Base-by-base conservation (phyloP, 2,329 filamentous ascomycete genomes). In the Fusarium sp. region DNA sequence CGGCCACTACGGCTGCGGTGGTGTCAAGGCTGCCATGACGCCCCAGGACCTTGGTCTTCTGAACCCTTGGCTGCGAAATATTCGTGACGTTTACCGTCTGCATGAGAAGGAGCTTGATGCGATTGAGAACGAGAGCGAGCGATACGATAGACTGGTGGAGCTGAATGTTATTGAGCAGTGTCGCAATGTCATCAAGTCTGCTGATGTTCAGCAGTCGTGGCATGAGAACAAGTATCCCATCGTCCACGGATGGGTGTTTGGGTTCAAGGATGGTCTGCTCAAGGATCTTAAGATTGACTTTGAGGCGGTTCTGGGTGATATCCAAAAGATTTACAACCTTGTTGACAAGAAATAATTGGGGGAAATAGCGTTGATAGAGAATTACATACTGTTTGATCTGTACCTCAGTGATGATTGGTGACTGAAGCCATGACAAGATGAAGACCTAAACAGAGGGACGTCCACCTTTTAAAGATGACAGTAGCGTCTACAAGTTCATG, bases 151-250 rank as follows among this genome's bases (percentile, higher is more conserved):
- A 67, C 83, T 98, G 59, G 91, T 93, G 51, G 93, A 97, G 84
- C 86, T 96, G 77, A 97, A 97, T 77, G 93, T 97, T 50, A 79
- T 90, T 41, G 88, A 92, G 80, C 91, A 94, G 77, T 89, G 94
- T 77, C 88, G 91, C 77, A 91, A 91, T 73, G 84, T 97, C 69
- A 90, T 91, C 84, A 90, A 93, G 84, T 94, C 93, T 75, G 89
- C 91, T 23, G 89, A 88, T 30, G 90, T 97, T n/a, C 89, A 94
- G 80, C 88, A 93, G 81, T 88, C 83, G 19, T 92, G 88, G 75
- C 84, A 84, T 46, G 78, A 86, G 75, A 88, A 91, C 73, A 79
- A 85, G 70, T 92, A 86, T 75, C 90, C 90, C 54, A 85, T 92
- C 65, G 90, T 93, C 54, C 90, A 92, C 80, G 90, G 89, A 37